These are phyloP conservation scores for Boletus calvinii DNA, from an alignment of 1,284 basidiomycete genomes.

Conservation along the genomic window DNA sequence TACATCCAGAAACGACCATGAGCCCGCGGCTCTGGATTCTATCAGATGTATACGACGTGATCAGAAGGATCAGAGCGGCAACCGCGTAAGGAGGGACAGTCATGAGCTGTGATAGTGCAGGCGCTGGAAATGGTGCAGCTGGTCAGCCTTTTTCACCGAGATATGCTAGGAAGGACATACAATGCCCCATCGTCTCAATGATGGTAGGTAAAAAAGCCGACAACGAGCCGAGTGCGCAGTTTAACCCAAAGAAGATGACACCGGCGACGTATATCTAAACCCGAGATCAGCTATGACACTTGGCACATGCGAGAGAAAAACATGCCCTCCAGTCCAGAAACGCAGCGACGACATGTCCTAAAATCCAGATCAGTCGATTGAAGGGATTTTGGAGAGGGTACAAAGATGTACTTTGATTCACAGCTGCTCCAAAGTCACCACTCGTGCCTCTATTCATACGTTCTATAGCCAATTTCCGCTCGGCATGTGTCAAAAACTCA, in stretches of 20 bases:
- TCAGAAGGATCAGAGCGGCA: conserved; percentile 64
- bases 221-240: conserved; percentile 75
- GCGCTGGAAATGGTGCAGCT: conserved; percentile 32
- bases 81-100: conserved; percentile 84
- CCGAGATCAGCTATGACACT: neutral
- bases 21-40: conserved; percentile 68
- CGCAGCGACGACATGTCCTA: conserved; percentile 62
- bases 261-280: conserved; percentile 60
- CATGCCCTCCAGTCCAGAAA: conserved; percentile 71
- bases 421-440: conserved; percentile 63
- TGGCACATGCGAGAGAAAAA: conserved; percentile 3
- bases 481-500: conserved; percentile 64
- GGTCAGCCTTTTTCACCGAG: neutral
- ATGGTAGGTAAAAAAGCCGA: conserved; percentile 87
- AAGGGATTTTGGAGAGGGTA: neutral
- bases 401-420: conserved; percentile 56
- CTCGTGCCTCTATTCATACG: conserved; percentile 71
- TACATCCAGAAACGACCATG: conserved; percentile 50
- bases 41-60: conserved; percentile 69
- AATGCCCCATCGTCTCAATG: conserved; percentile 67
- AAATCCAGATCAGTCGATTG: neutral
- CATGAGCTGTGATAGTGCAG: conserved; percentile 62
- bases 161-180: conserved; percentile 30
- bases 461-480: conserved; percentile 71
- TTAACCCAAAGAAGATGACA: conserved; percentile 76